Evolutionary conservation across 306 rosid genomes (phyloP), one percentile per base, ranked within the genome.

Genomic region (Vigna mungo): DNA sequence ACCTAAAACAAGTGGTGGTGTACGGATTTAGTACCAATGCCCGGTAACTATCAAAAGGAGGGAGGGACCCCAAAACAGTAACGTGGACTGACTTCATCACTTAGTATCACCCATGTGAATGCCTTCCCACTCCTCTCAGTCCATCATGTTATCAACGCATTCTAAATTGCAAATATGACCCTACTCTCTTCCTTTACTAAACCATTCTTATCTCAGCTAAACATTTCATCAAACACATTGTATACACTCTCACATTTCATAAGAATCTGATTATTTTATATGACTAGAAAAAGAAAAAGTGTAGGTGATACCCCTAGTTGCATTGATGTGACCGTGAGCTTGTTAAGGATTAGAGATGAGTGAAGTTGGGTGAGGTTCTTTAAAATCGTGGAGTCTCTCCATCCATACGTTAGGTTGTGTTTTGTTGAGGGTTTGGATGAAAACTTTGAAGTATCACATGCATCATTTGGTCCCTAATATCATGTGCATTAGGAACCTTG

Each of bases 21-120:
- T 80, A 83, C 84, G 84, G 72, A 0, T 32, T 43, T 49, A 79
- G 87, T 87, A 83, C 83, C 65, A 86, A 64, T 67, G 88, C 72
- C 20, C 3, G 78, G 83, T 86, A 68, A 83, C 83, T 81, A 69
- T 84, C 85, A 80, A 64, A 71, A 71, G 78, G 71, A 59, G 55
- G 70, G 56, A 83, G 81, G 87, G 77, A 71, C 86, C 87, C 72
- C 82, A 62, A 69, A 65, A 49, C 80, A 44, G 71, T 47, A 87
- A 82, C 91, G 86, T 85, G 86, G 82, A 79, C 75, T 87, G 80
- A 79, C 76, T 77, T 87, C 88, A 83, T 66, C 81, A 41, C 34
- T 0, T 79, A 66, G 56, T 70, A 58, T 72, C 83, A 75, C 83
- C 94, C 94, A 90, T 85, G 91, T 90, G 92, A 85, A 78, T 62